These are phyloP conservation scores for Pichia manshurica DNA, from an alignment of 805 yeast species.

Conservation along the genomic window DNA sequence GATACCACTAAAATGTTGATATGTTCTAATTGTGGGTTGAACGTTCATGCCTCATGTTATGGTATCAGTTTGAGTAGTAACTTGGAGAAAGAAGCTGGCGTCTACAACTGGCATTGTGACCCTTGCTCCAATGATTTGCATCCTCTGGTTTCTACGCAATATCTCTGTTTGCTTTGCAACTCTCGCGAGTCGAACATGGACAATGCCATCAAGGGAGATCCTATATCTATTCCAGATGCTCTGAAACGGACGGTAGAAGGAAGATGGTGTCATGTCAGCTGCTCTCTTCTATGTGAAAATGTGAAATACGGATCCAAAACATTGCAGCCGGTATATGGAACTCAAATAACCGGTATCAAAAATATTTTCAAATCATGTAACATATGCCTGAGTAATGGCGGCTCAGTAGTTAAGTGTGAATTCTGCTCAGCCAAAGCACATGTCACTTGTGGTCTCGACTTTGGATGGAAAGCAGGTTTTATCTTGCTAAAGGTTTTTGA, in stretches of 20 bases:
- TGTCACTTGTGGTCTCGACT: constrained; percentile 54
- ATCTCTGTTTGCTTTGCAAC: constrained; percentile 63
- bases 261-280: constrained; percentile 72
- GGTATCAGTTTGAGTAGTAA: constrained; percentile 37
- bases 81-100: constrained; percentile 10
- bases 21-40: constrained; percentile 63
- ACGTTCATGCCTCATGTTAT: constrained; percentile 66
- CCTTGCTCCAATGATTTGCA: constrained; percentile 65
- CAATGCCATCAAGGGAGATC: constrained; percentile 37
- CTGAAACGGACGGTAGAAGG: constrained; percentile 63
- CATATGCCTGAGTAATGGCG: constrained; percentile 42
- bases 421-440: constrained; percentile 40
- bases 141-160: constrained; percentile 51
- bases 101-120: constrained; percentile 71
- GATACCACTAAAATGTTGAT: constrained; percentile 37
- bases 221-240: constrained; percentile 49
- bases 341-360: constrained; percentile 27
- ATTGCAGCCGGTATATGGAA: constrained; percentile 45
- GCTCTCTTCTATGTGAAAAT: constrained; percentile 55
- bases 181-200: constrained; percentile 47
- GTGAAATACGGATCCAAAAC: constrained; percentile 37
- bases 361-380: constrained; percentile 36
- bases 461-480: constrained; percentile 51
- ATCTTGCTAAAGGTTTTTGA: constrained; percentile 28
- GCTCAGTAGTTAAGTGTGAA: constrained; percentile 45